Percentiles rank a stretch among this genome's conserved stretches.
Evolutionary conservation across 192 early-diverging fungal genomes (phyloP).

Genomic region (Paraglomus brasilianum): DNA sequence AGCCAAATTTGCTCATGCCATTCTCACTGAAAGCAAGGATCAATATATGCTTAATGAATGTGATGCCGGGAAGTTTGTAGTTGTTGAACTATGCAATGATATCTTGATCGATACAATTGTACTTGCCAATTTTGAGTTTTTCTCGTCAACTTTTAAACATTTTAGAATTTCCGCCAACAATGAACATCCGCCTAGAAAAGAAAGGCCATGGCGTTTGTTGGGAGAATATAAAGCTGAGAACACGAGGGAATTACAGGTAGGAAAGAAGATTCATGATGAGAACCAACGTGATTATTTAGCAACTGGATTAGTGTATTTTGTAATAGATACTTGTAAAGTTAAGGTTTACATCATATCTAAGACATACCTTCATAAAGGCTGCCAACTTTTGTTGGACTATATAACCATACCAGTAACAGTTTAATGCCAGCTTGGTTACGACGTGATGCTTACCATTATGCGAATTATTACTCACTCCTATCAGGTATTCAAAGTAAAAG

Average conservation of each 20-base stretch:
- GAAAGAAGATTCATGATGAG: conserved; percentile 51
- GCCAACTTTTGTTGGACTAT: neutral
- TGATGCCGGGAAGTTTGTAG: conserved; percentile 74
- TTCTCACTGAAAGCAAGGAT: conserved; percentile 91
- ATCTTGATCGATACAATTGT: conserved; percentile 88
- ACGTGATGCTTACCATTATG: neutral
- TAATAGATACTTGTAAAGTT: conserved; percentile 53
- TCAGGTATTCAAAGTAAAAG: conserved; percentile 78
- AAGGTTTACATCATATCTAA: neutral
- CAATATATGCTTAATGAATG: conserved; percentile 95
- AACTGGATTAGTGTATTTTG: conserved; percentile 29
- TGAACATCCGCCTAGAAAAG: conserved; percentile 69
- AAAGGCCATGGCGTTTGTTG: conserved; percentile 75
- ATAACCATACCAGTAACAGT: neutral
- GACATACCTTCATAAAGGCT: neutral
- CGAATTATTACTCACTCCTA: neutral
- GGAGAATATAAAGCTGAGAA: conserved; percentile 86
- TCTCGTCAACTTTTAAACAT: conserved; percentile 90
- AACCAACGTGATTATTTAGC: no score
- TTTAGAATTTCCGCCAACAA: conserved; percentile 76
- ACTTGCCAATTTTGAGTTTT: conserved; percentile 96
- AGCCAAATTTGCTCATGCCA: conserved; percentile 75
- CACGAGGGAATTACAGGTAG: conserved; percentile 82
- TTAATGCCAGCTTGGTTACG: conserved; percentile 8
- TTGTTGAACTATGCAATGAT: conserved; percentile 93